Base-by-base conservation (phyloP, 495 filamentous ascomycete genomes). In the Cryomyces antarcticus region DNA sequence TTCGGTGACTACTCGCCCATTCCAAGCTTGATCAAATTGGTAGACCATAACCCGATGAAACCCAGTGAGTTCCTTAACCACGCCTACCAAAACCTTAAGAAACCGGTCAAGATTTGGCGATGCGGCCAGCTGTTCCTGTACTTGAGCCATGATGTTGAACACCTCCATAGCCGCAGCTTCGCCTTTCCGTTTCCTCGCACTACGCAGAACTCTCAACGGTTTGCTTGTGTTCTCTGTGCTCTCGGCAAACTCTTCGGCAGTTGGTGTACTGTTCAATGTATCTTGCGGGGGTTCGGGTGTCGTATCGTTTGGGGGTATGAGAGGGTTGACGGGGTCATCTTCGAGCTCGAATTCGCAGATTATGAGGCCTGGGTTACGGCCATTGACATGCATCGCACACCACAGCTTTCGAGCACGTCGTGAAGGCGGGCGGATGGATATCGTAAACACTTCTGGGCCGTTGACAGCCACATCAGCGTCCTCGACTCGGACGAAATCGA, bases 1-100 rank as follows among this genome's bases (percentile, higher is more conserved):
- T 53, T 94, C 88, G 0, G 84, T 80, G 31, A 94, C 86, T 2
- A 93, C 85, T 37, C 73, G 72, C 0, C 85, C 86, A 55, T 93
- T 93, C 64, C 76, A 88, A 3, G 65, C 56, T 37, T 72, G 66
- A 55, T 96, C 87, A 48, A 94, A 96, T 52, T 92, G 85, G 57
- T 93, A 94, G 11, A 96, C 70, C 78, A 94, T 80, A 7, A 93
- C 80, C 2, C 86, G 80, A 51, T 93, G 85, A 50, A 95, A 96
- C 0, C 87, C 86, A 0, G 84, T 93, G 29, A 96, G 57, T 47
- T 94, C 86, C 53, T 92, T 85, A 17, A 89, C 64, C 5, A 61
- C 75, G n/a, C 82, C 80, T 0, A 85, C 75, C 31, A 84, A 51
- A 33, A 84, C 68, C 50, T 82, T 81, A 5, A 87, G 58, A 44